A percentile compares a stretch with the other conserved stretches of the same genome.
Evolutionary conservation across 805 yeast species (phyloP).

Genomic region (Candida succiphila): DNA sequence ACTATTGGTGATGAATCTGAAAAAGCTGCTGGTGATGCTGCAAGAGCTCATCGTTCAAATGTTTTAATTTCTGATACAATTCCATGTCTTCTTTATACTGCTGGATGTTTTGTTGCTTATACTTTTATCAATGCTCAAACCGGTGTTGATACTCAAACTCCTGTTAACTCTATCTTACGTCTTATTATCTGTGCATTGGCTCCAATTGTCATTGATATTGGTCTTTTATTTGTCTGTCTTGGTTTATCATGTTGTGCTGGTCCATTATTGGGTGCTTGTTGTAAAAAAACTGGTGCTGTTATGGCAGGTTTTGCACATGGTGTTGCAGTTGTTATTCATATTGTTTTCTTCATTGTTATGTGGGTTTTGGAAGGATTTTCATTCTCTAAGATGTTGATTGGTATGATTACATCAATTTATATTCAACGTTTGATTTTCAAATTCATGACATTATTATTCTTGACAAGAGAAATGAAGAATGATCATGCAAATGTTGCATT

Average conservation of each 20-base stretch:
- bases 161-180: slow-evolving; percentile 66
- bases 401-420: slow-evolving; percentile 75
- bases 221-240: slow-evolving; percentile 67
- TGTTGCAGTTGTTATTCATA: slow-evolving; percentile 79
- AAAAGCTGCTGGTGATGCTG: slow-evolving; percentile 74
- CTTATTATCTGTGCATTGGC: slow-evolving; percentile 73
- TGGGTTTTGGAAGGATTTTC: slow-evolving; percentile 95
- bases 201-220: slow-evolving; percentile 86
- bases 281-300: slow-evolving; percentile 94
- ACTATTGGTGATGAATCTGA: slow-evolving; percentile 70
- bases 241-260: slow-evolving; percentile 95
- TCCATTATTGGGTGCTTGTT: slow-evolving; percentile 87
- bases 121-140: slow-evolving; percentile 81
- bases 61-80: slow-evolving; percentile 60
- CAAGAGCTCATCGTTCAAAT: slow-evolving; percentile 75
- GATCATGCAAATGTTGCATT: slow-evolving; percentile 95
- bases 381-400: slow-evolving; percentile 80
- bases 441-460: slow-evolving; percentile 61
- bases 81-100: slow-evolving; percentile 65
- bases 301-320: slow-evolving; percentile 96
- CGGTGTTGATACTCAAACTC: slow-evolving; percentile 48
- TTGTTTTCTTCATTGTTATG: slow-evolving; percentile 85
- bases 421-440: slow-evolving; percentile 84
- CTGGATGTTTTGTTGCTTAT: slow-evolving; percentile 72
- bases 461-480: slow-evolving; percentile 94